Conservation (phyloP, 257 asterid species). For the Verbascum thapsus region DNA sequence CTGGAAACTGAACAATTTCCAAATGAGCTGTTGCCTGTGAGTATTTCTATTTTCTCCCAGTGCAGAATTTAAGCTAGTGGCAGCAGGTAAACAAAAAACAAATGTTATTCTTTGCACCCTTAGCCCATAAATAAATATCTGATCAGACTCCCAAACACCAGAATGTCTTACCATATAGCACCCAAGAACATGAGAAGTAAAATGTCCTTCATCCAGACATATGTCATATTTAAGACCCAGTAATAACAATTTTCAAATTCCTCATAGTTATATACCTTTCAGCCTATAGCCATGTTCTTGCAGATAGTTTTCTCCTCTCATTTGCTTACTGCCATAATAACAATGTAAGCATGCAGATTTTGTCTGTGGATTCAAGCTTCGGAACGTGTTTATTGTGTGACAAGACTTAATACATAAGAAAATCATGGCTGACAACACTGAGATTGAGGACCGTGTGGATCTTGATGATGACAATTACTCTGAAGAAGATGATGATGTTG, state of each 20-base stretch:
- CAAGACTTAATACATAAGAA: slow-evolving; percentile 38
- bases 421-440: slow-evolving; percentile 81
- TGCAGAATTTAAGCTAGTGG: slow-evolving; percentile 20
- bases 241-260: slow-evolving; percentile 35
- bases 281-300: slow-evolving; percentile 40
- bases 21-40: slow-evolving; percentile 26
- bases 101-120: slow-evolving; percentile 24
- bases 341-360: slow-evolving; percentile 59
- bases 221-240: slow-evolving; percentile 37
- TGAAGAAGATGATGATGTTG: slow-evolving; percentile 80
- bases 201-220: slow-evolving; percentile 37
- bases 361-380: slow-evolving; percentile 43
- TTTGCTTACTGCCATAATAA: slow-evolving; percentile 39
- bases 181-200: slow-evolving; percentile 31
- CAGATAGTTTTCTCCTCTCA: slow-evolving; percentile 35
- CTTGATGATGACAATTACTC: slow-evolving; percentile 85
- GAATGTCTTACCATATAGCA: slow-evolving; percentile 28
- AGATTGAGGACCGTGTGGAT: slow-evolving; percentile 87
- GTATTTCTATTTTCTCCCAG: slow-evolving; percentile 21
- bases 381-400: slow-evolving; percentile 46
- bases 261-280: slow-evolving; percentile 41
- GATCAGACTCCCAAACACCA: slow-evolving; percentile 30
- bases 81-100: slow-evolving; percentile 25
- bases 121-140: slow-evolving; percentile 31
- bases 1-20: slow-evolving; percentile 22